These are phyloP conservation scores for Nemania sp. DNA, from an alignment of 2,329 filamentous ascomycete species.

Conservation along the genomic window DNA sequence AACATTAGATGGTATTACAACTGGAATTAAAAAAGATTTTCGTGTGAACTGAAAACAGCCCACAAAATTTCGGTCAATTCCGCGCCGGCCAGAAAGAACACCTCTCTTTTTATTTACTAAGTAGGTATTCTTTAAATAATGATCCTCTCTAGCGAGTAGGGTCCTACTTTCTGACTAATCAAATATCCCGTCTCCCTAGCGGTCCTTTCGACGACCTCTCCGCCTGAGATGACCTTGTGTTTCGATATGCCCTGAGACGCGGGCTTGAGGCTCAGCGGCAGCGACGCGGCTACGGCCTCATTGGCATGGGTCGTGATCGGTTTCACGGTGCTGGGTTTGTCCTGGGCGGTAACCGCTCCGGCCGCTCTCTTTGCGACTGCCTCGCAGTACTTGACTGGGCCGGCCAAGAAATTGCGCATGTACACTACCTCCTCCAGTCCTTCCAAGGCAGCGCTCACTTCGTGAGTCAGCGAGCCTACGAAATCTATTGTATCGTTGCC, in stretches of 20 bases:
- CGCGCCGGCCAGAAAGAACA: not conserved
- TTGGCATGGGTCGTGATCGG: constrained; percentile 50
- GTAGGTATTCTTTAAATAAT: constrained; percentile 51
- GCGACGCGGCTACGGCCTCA: constrained; percentile 49
- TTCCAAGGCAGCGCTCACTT: constrained; percentile 72
- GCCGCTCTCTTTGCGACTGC: constrained; percentile 36
- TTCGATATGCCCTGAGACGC: constrained; percentile 51
- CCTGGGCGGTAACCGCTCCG: no score
- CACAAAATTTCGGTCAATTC: not conserved
- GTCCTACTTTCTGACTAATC: constrained; percentile 76
- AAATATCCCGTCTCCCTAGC: constrained; percentile 75
- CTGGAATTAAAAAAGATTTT: no score
- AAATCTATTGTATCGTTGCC: constrained; percentile 64
- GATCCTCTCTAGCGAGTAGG: constrained; percentile 82
- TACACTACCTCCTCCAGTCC: constrained; percentile 70
- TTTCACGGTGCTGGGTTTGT: constrained; percentile 45
- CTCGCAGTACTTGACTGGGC: constrained; percentile 65
- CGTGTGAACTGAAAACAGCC: not conserved
- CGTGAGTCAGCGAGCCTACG: constrained; percentile 65
- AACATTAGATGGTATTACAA: no score
- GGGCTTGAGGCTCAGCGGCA: constrained; percentile 75
- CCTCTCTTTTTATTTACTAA: not conserved
- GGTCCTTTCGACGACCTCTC: constrained; percentile 70
- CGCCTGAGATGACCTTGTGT: constrained; percentile 66
- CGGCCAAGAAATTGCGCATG: constrained; percentile 65